Percentiles rank a stretch among this genome's conserved stretches.
phyloP scores from a whole-genome alignment of 2,329 filamentous ascomycete species.

The Fusarium mangiferae region DNA sequence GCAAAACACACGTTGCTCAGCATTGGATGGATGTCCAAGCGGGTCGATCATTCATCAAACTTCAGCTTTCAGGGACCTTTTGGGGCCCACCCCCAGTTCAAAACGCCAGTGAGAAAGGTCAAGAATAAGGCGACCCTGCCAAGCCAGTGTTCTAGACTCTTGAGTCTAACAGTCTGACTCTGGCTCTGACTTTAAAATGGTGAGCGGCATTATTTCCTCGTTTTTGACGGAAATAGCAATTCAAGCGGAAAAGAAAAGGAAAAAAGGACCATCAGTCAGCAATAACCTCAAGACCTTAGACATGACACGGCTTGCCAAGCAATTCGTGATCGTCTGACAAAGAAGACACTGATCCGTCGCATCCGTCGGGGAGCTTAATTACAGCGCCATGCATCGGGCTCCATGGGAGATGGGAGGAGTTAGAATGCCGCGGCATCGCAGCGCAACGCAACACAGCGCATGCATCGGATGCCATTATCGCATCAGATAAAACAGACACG shows the following conservation, averaged over 20 bases:
- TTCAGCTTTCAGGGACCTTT: background rate
- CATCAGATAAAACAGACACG: background rate
- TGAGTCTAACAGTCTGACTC: background rate
- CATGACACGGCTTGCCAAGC: slow-evolving; percentile 12
- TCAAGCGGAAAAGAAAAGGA: background rate
- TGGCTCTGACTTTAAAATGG: background rate
- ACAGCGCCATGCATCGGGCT: slow-evolving; percentile 9
- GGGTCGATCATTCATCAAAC: slow-evolving; percentile 19
- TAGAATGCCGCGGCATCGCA: slow-evolving; percentile 25
- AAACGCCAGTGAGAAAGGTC: background rate
- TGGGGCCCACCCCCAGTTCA: slow-evolving; percentile 18
- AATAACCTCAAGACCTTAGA: background rate
- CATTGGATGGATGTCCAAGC: slow-evolving; percentile 4
- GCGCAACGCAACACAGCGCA: background rate
- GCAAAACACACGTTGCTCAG: slow-evolving; percentile 10
- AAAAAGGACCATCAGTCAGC: slow-evolving; percentile 11
- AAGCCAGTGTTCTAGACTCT: slow-evolving; percentile 34
- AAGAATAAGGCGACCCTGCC: slow-evolving; percentile 21
- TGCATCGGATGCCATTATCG: background rate
- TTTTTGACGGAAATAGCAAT: slow-evolving; percentile 3
- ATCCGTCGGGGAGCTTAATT: slow-evolving; percentile 12
- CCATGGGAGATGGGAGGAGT: background rate
- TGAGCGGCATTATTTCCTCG: slow-evolving; percentile 8
- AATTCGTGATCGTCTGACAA: slow-evolving; percentile 30
- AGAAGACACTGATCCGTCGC: slow-evolving; percentile 19